phyloP scores from a whole-genome alignment of 495 filamentous ascomycete genomes.

The Jackrogersella multiformis region DNA sequence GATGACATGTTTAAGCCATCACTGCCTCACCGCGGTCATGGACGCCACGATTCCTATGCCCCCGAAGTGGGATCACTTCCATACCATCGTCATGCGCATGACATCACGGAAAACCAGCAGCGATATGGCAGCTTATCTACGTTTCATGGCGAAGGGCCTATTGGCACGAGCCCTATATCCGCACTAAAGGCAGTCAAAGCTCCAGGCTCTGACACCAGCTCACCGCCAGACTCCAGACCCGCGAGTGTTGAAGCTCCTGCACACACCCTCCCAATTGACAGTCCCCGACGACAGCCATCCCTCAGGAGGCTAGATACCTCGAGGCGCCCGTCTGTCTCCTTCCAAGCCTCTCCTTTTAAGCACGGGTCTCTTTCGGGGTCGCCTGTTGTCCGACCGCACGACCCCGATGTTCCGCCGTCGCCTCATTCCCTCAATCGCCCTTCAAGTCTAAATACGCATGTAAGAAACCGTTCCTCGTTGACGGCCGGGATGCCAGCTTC shows the following conservation, averaged over 20 bases:
- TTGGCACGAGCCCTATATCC: constrained; percentile 86
- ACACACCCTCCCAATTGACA: constrained; percentile 57
- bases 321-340: constrained; percentile 84
- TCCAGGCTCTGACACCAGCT: constrained; percentile 66
- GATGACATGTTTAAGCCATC: constrained; percentile 87
- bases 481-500: constrained; percentile 72
- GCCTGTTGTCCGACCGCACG: constrained; percentile 60
- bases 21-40: constrained; percentile 54
- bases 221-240: constrained; percentile 70
- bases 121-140: constrained; percentile 94
- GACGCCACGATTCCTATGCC: constrained; percentile 51
- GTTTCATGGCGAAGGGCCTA: constrained; percentile 82
- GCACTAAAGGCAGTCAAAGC: constrained; percentile 75
- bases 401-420: constrained; percentile 60
- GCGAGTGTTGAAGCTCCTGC: constrained; percentile 56
- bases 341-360: constrained; percentile 85
- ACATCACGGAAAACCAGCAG: constrained; percentile 72
- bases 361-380: constrained; percentile 93
- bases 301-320: constrained; percentile 56
- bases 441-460: constrained; percentile 66
- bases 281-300: constrained; percentile 45
- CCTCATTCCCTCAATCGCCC: constrained; percentile 66
- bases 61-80: constrained; percentile 81
- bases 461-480: constrained; percentile 71
- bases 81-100: constrained; percentile 55